A percentile compares a stretch with the other conserved stretches of the same genome.
phyloP scores from a whole-genome alignment of 495 filamentous ascomycete species.

The Melanomma pulvis-pyrius region DNA sequence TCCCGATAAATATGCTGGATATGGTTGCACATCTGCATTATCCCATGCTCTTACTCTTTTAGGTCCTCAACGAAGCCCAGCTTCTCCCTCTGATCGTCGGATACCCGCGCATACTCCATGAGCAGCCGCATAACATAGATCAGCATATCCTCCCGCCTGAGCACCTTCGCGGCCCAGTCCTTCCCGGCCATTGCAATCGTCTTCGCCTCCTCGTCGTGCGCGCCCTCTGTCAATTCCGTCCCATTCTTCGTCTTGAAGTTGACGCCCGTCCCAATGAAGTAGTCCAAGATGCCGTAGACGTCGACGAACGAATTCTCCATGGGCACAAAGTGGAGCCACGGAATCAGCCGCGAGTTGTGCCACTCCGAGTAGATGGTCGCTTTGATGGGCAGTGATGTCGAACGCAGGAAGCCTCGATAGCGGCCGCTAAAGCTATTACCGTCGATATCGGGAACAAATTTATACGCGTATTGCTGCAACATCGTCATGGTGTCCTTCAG shows the following conservation, averaged over 20 bases:
- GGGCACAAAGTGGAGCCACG: constrained; percentile 61
- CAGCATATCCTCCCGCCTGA: constrained; percentile 39
- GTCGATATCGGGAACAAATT: constrained; percentile 49
- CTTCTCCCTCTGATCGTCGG: constrained; percentile 31
- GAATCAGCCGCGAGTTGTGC: constrained; percentile 46
- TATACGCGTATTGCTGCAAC: constrained; percentile 44
- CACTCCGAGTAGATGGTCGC: constrained; percentile 49
- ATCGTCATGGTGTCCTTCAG: constrained; percentile 34
- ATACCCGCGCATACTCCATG: constrained; percentile 37
- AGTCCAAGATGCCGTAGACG: constrained; percentile 75
- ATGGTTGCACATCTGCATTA: not conserved
- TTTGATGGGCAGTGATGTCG: constrained; percentile 46
- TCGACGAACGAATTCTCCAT: constrained; percentile 82
- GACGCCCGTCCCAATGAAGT: constrained; percentile 63
- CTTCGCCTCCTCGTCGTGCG: constrained; percentile 33
- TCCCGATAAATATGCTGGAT: not conserved
- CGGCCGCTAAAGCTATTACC: constrained; percentile 47
- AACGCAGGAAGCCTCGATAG: constrained; percentile 43
- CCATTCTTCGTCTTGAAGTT: constrained; percentile 7
- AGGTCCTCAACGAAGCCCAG: constrained; percentile 36
- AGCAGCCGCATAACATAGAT: constrained; percentile 37
- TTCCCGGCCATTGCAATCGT: constrained; percentile 35
- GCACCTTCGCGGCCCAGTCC: constrained; percentile 37
- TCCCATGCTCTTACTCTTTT: not conserved
- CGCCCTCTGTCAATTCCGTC: constrained; percentile 11